Percentiles rank a stretch among this genome's conserved stretches.
Evolutionary conservation across 1,139 yeast genomes (phyloP).

Genomic region (Hyphopichia fennica): DNA sequence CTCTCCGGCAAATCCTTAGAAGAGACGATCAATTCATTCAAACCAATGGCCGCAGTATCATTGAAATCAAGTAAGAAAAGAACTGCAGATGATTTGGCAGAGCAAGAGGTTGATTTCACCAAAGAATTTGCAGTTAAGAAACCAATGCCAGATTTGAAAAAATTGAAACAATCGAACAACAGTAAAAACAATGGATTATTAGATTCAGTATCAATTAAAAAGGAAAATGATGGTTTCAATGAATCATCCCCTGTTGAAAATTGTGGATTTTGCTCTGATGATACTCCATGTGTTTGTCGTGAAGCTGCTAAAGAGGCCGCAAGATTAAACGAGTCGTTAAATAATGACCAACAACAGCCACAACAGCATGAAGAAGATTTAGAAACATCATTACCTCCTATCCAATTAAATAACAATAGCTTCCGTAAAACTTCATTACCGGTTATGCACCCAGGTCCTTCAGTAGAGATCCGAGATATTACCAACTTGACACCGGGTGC

Average conservation of each 20-base stretch:
- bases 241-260: slow-evolving; percentile 63
- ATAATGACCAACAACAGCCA: slow-evolving; percentile 12
- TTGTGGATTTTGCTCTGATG: slow-evolving; percentile 93
- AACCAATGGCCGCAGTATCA: slow-evolving; percentile 64
- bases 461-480: slow-evolving; percentile 50
- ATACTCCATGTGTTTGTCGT: slow-evolving; percentile 88
- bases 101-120: slow-evolving; percentile 56
- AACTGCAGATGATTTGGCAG: slow-evolving; percentile 6
- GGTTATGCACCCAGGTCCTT: slow-evolving; percentile 68
- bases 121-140: slow-evolving; percentile 38
- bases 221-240: slow-evolving; percentile 22
- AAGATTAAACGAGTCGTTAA: slow-evolving; percentile 28
- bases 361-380: slow-evolving; percentile 19
- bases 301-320: slow-evolving; percentile 72
- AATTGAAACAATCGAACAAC: slow-evolving; percentile 14
- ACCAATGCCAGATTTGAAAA: slow-evolving; percentile 43
- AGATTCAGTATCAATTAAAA: slow-evolving; percentile 7
- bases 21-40: slow-evolving; percentile 39
- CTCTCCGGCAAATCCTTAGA: slow-evolving; percentile 18
- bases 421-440: slow-evolving; percentile 45
- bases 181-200: slow-evolving; percentile 6
- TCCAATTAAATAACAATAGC: slow-evolving; percentile 24
- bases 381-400: slow-evolving; percentile 36
- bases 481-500: slow-evolving; percentile 45
- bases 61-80: slow-evolving; percentile 40